A percentile compares a stretch with the other conserved stretches of the same genome.
These are phyloP conservation scores for Podaxis sp. DNA, from an alignment of 768 basidiomycete species.

Conservation along the genomic window DNA sequence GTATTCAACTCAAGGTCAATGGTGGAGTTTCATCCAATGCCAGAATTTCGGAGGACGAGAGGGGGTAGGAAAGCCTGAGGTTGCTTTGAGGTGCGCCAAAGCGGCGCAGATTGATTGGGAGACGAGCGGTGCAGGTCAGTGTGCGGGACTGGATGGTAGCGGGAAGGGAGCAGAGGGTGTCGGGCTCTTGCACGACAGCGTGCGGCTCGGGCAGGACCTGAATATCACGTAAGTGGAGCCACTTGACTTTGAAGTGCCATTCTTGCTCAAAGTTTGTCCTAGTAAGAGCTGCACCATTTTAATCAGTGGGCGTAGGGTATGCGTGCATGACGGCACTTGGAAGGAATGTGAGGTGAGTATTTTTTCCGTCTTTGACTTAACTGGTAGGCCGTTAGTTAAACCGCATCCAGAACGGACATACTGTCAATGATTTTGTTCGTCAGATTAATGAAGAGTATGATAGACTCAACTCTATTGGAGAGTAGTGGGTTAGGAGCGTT, in stretches of 20 bases:
- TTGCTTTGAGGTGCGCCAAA: slow-evolving; percentile 65
- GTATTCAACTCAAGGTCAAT: slow-evolving; percentile 49
- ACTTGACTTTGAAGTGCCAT: not conserved
- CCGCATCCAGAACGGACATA: slow-evolving; percentile 63
- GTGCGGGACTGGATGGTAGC: slow-evolving; percentile 62
- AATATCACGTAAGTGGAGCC: slow-evolving; percentile 50
- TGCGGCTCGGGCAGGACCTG: slow-evolving; percentile 38
- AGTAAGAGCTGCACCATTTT: slow-evolving; percentile 88
- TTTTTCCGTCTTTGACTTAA: not conserved
- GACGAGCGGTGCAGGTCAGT: slow-evolving; percentile 49
- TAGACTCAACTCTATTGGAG: slow-evolving; percentile 44
- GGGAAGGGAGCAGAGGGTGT: slow-evolving; percentile 64
- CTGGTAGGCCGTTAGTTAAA: not conserved
- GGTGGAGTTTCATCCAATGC: slow-evolving; percentile 86
- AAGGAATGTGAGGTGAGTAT: slow-evolving; percentile 67
- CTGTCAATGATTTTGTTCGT: slow-evolving; percentile 67
- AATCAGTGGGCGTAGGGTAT: slow-evolving; percentile 65
- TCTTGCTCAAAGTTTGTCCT: slow-evolving; percentile 2
- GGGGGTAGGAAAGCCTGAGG: slow-evolving; percentile 62
- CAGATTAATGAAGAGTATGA: slow-evolving; percentile 77
- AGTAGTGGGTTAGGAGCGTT: not conserved
- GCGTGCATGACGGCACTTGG: slow-evolving; percentile 78
- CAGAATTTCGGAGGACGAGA: slow-evolving; percentile 66
- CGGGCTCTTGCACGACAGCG: slow-evolving; percentile 60
- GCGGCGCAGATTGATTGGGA: slow-evolving; percentile 70